Conservation (phyloP, 805 yeast species). For the Wickerhamiella spandovensis region DNA sequence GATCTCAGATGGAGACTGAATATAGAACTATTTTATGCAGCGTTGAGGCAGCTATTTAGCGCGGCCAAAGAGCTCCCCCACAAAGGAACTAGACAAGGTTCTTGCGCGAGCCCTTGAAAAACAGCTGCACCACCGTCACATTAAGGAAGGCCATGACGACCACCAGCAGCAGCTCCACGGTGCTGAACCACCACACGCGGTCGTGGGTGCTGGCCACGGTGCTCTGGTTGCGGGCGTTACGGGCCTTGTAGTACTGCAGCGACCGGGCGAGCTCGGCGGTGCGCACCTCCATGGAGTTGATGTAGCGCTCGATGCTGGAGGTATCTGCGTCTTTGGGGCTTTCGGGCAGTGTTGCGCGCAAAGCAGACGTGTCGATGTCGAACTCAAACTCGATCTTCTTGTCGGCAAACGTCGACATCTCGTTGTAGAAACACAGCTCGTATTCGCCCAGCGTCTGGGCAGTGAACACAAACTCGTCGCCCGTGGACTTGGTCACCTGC, state of each 20-base stretch:
- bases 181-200: slow-evolving; percentile 64
- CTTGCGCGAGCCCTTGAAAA: slow-evolving; percentile 41
- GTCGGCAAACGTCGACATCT: slow-evolving; percentile 68
- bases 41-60: background rate
- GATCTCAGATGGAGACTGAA: too few species aligned
- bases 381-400: slow-evolving; percentile 79
- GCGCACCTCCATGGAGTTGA: slow-evolving; percentile 20
- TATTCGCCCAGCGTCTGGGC: slow-evolving; percentile 66
- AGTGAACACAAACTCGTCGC: slow-evolving; percentile 63
- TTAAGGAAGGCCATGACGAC: slow-evolving; percentile 67
- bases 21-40: too few species aligned
- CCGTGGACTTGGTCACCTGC: slow-evolving; percentile 48
- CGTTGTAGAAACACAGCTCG: slow-evolving; percentile 74
- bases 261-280: slow-evolving; percentile 22
- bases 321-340: slow-evolving; percentile 20
- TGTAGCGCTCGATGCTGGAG: slow-evolving; percentile 21
- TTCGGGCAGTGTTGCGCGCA: slow-evolving; percentile 50
- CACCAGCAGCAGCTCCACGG: slow-evolving; percentile 57
- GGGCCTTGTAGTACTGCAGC: slow-evolving; percentile 71
- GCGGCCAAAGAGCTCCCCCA: background rate
- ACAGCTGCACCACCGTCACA: slow-evolving; percentile 68
- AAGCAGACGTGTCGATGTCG: slow-evolving; percentile 27
- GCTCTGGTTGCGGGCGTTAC: slow-evolving; percentile 83
- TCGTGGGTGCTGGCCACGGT: slow-evolving; percentile 72
- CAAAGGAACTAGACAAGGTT: slow-evolving; percentile 23